phyloP scores from a whole-genome alignment of 75 land plant species.

The Chamaecyparis obtusa region DNA sequence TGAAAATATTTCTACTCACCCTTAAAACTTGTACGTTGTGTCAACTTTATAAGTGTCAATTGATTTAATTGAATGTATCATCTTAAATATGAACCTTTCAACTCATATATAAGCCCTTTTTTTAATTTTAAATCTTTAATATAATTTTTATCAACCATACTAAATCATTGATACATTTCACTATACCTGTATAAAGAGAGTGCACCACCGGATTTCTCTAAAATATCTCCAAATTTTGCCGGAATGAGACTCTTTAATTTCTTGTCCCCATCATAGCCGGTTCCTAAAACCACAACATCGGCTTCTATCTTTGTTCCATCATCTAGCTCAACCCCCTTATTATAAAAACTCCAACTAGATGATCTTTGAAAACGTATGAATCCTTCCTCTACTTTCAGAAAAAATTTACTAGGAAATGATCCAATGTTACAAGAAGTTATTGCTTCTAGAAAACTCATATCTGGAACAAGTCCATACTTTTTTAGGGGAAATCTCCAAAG shows the following conservation, averaged over 20 bases:
- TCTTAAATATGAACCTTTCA: too few relatives aligned
- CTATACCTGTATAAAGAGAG: slow-evolving; percentile 50
- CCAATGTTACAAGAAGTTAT: slow-evolving; percentile 72
- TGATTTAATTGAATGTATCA: too few relatives aligned
- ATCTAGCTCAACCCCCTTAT: slow-evolving; percentile 52
- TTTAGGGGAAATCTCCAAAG: slow-evolving; percentile 51
- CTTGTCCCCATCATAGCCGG: slow-evolving; percentile 68
- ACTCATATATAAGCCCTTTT: too few relatives aligned
- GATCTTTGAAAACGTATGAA: slow-evolving; percentile 32
- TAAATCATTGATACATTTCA: too few relatives aligned
- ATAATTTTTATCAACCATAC: too few relatives aligned
- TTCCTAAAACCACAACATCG: slow-evolving; percentile 66
- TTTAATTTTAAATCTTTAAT: too few relatives aligned
- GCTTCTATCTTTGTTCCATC: slow-evolving; percentile 59
- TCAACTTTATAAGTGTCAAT: too few relatives aligned
- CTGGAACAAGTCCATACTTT: slow-evolving; percentile 62
- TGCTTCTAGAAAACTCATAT: slow-evolving; percentile 62
- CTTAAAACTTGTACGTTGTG: too few relatives aligned
- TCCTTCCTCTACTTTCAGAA: slow-evolving; percentile 50
- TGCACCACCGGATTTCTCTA: slow-evolving; percentile 33
- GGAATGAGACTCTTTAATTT: slow-evolving; percentile 60
- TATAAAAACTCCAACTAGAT: slow-evolving; percentile 54
- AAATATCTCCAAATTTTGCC: slow-evolving; percentile 23
- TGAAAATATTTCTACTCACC: too few relatives aligned
- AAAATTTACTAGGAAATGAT: slow-evolving; percentile 60